Conservation (phyloP, 2,329 filamentous ascomycete species). For the Pseudogymnoascus sp. region DNA sequence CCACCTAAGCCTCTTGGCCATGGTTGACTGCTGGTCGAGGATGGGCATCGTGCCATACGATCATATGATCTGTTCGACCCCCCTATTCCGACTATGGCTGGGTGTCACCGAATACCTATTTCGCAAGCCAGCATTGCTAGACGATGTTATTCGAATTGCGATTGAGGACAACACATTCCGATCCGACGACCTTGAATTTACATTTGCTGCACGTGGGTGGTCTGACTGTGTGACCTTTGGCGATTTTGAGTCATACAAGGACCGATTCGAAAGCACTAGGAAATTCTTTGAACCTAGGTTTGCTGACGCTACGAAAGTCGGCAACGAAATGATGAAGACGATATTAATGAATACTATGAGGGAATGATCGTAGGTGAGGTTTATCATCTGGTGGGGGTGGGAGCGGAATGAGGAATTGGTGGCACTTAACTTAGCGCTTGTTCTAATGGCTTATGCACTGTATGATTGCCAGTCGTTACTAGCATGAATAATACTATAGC, state of each 20-base stretch:
- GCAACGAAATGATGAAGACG: constrained; percentile 95
- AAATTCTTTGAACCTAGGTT: constrained; percentile 87
- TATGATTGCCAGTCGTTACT: background rate
- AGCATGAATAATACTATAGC: background rate
- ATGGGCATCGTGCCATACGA: constrained; percentile 93
- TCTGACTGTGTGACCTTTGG: constrained; percentile 85
- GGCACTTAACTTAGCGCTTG: background rate
- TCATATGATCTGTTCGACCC: constrained; percentile 99
- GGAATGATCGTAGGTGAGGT: background rate
- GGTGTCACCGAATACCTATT: constrained; percentile 97
- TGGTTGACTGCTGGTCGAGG: constrained; percentile 97
- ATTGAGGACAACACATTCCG: constrained; percentile 86
- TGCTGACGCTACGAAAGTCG: constrained; percentile 73
- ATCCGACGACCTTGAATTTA: constrained; percentile 95
- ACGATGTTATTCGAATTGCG: constrained; percentile 77
- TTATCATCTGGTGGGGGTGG: background rate
- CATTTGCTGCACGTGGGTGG: constrained; percentile 93
- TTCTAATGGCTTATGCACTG: constrained; percentile 1
- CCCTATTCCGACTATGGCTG: constrained; percentile 91
- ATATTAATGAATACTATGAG: constrained; percentile 70
- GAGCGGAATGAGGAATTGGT: background rate
- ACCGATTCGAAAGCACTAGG: constrained; percentile 86
- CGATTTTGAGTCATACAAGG: constrained; percentile 86
- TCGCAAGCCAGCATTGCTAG: constrained; percentile 68
- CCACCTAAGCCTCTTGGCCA: constrained; percentile 84